Base-by-base conservation (phyloP, 106 monocot species). In the Dendrobium catenatum region DNA sequence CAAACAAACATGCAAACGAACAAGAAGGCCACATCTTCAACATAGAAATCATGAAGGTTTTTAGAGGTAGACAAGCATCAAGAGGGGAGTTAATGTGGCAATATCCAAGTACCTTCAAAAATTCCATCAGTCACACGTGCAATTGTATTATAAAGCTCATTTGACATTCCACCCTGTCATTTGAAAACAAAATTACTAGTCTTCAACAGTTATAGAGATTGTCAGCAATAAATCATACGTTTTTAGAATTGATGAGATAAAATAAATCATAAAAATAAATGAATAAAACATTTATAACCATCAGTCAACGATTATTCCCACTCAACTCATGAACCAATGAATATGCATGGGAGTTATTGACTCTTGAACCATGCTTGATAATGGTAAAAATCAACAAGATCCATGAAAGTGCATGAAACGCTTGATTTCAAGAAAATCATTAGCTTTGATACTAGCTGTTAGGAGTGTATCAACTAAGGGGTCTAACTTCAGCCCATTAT, bases 121-220 rank as follows among this genome's bases (percentile, higher is more conserved):
- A 98, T 98, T 84, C 98, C 98, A 91, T 98, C 93, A 47, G 95
- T 98, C 49, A 98, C 95, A 72, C 95, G 91, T 87, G 91, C 98
- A 89, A 98, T 93, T 64, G 95, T 98, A 85, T 85, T 98, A 80
- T 99, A 99, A 72, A 95, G 80, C 80, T 95, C 98, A 83, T 99
- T 99, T 80, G 95, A 95, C 98, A 99, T 99, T 58, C 98, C 98
- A 42, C 98, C 98, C 94, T 91, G 89, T 77, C 46, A 85, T 68
- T 74, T 31, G 22, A 78, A 78, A 73, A 54, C 68, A 17, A 76
- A 58, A 70, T 33, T 20, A 43, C 55, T 16, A 88, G 17, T 49
- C 49, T 47, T 44, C 10, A 70, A 31, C 5, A 70, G 37, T 37
- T 40, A 70, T 13, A 70, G 33, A 70, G 68, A 31, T 20, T 70